Base-by-base conservation (phyloP, 2,329 filamentous ascomycete species). In the Mollisia scopiformis region DNA sequence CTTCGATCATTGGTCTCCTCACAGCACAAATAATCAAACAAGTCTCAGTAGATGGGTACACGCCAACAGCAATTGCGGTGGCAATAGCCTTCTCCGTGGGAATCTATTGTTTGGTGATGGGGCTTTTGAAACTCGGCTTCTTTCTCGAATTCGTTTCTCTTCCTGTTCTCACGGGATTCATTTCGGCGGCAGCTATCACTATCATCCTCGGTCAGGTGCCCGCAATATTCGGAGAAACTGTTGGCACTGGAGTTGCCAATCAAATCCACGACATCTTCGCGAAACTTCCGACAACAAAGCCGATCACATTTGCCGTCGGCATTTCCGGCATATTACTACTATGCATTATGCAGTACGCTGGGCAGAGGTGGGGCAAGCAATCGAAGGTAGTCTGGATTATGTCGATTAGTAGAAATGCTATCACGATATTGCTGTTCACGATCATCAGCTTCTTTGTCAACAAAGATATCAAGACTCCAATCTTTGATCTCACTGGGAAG, bases 71-170 rank as follows among this genome's bases (percentile, higher is more conserved):
- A 30, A 84, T 89, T 30, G 83, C 86, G 2, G 84, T 84, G 0
- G 85, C 85, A 6, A 80, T 88, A 1, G 84, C 86, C 19, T 81
- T 89, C 71, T 84, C 86, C 75, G 85, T 88, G 62, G 87, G 87
- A 0, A 77, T 88, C 3, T 88, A 85, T 67, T 77, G 81, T 14
- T 78, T 89, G 27, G 77, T 80, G n/a, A 75, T 89, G 2, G 87
- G 86, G 0, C 76, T 88, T 1, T 76, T 88, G 19, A 87, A 86
- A 53, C 80, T 88, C 3, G 86, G 86, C 0, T 89, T 88, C 69
- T 76, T 89, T 2, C 79, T 89, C 21, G 85, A 89, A 61, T 88
- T 88, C 67, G 84, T 89, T 66, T 88, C 86, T 0, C 79, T 86
- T 0, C 86, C 86, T 0, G 84, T 89, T 1, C 78, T 89, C 0